These are phyloP conservation scores for Daldinia bambusicola DNA, from an alignment of 495 filamentous ascomycete genomes.

Conservation along the genomic window DNA sequence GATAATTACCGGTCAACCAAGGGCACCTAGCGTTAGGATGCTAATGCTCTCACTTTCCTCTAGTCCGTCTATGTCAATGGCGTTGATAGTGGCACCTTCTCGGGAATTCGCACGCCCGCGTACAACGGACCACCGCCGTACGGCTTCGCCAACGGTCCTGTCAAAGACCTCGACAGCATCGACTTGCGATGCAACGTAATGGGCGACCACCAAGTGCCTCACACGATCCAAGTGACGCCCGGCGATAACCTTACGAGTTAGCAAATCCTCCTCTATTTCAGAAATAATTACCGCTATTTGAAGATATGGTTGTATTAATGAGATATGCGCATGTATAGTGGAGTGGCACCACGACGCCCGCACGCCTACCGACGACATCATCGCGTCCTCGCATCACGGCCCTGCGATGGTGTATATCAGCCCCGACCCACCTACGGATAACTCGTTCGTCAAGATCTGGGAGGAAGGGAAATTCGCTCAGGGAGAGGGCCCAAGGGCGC, in stretches of 20 bases:
- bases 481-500: conserved; percentile 11
- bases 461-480: conserved; percentile 56
- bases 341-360: conserved; percentile 50
- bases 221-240: conserved; percentile 54
- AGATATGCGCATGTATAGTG: background rate
- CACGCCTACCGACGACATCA: conserved; percentile 54
- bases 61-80: conserved; percentile 52
- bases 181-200: conserved; percentile 60
- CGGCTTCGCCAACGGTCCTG: conserved; percentile 58
- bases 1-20: background rate
- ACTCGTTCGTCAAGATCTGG: conserved; percentile 61
- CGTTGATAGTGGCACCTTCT: conserved; percentile 55
- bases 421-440: conserved; percentile 54
- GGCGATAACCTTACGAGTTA: conserved; percentile 59
- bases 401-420: conserved; percentile 60
- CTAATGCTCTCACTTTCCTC: background rate
- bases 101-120: conserved; percentile 54
- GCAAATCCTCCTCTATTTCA: background rate
- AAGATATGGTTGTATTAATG: background rate
- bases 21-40: background rate
- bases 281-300: background rate
- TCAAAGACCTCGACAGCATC: conserved; percentile 56
- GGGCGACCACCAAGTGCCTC: conserved; percentile 51
- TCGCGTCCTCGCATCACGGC: conserved; percentile 56
- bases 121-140: conserved; percentile 52